Base-by-base conservation (phyloP, 306 rosid species). In the Astragalus glycyphyllos region DNA sequence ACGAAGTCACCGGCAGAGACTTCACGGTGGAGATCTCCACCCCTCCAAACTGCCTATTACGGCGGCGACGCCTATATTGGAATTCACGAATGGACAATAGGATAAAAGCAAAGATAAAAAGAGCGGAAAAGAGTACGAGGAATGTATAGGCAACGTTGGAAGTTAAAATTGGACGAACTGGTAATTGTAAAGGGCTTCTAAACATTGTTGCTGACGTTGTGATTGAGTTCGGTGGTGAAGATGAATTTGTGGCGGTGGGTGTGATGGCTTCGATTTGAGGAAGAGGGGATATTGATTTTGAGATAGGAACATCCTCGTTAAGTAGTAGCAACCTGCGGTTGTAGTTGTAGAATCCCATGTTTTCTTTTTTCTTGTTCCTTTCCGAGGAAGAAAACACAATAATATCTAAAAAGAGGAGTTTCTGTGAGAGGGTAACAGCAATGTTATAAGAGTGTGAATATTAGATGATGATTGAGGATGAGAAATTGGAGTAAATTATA, bases 91-190 rank as follows among this genome's bases (percentile, higher is more conserved):
- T 6, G 59, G 71, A 71, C 15, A 77, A 34, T 53, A 66, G 13
- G 56, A 82, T 7, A 76, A 85, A 65, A 60, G 55, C 71, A 5
- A 82, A 4, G 72, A 83, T 48, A 58, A 79, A 71, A 10, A 88
- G 10, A 1, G 71, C 46, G 3, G 74, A 11, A 80, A 85, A 44
- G 53, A 80, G 15, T 67, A 55, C 12, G 42, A 84, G 51, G 16
- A 71, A 37, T 4, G 57, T 35, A 68, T 57, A 35, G 6, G 79
- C 83, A 2, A 62, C 32, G 26, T 60, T 35, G 3, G 70, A 31
- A 17, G 62, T 13, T 38, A 67, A 13, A 0, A 46, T 2, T 1
- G 80, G 61, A 46, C 59, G 67, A 3, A 68, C 32, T 2, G 73
- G 53, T 0, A 65, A 1, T 31, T 51, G 58, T 44, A 15, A 8